Evolutionary conservation across 495 filamentous ascomycete species (phyloP).

Genomic region (Aspergillus affinis): DNA sequence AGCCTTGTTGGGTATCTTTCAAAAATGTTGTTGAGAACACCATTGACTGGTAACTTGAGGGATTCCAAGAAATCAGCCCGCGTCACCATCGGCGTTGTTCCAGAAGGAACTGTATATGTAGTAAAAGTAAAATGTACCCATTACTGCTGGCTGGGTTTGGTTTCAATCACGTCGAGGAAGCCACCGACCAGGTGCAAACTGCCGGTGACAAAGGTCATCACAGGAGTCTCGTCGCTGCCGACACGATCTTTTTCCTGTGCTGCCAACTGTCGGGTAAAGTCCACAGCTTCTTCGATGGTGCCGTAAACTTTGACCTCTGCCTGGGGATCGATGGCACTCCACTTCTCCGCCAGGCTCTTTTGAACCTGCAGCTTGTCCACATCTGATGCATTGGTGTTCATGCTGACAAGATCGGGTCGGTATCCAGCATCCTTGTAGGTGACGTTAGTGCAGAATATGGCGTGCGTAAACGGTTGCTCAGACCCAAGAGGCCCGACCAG

Average conservation of each 20-base stretch:
- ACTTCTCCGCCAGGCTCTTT: conserved; percentile 68
- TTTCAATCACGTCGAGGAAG: conserved; percentile 73
- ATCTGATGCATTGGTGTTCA: conserved; percentile 65
- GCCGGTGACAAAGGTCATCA: conserved; percentile 68
- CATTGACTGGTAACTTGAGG: background rate
- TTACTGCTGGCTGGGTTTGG: conserved; percentile 33
- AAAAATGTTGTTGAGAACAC: conserved; percentile 22
- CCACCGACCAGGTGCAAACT: conserved; percentile 89
- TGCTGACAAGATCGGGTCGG: conserved; percentile 72
- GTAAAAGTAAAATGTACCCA: background rate
- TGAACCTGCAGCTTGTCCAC: conserved; percentile 73
- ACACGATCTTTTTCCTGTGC: conserved; percentile 29
- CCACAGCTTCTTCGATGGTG: conserved; percentile 86
- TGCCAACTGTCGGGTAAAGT: conserved; percentile 58
- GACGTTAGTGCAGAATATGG: conserved; percentile 85
- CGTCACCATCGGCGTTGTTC: too few species aligned
- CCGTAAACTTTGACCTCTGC: conserved; percentile 63
- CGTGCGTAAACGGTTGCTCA: conserved; percentile 67
- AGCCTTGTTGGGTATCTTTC: conserved; percentile 16
- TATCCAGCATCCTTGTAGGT: conserved; percentile 73
- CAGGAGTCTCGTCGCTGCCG: conserved; percentile 36
- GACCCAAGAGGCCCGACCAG: conserved; percentile 57
- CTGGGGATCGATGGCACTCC: conserved; percentile 62
- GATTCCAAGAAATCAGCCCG: too few species aligned
- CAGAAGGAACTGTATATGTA: too few species aligned